Evolutionary conservation across 495 filamentous ascomycete genomes (phyloP), one percentile per base, ranked within the genome.

Genomic region (Penicillium salamii): DNA sequence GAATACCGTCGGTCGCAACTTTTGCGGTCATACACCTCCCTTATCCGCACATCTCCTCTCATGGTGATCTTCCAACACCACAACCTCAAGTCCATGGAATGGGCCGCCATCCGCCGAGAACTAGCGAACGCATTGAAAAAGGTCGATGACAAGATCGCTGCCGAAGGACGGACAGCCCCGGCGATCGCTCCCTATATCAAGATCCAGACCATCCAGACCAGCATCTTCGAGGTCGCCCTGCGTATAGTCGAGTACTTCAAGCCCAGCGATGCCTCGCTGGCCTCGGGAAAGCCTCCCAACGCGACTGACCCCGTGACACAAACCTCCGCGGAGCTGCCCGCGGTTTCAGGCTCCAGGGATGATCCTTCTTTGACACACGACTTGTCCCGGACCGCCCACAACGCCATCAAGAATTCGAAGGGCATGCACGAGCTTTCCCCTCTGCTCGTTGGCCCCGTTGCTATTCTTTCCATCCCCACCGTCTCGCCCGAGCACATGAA

Each of bases 1-100:
- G 86, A 95, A 55, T 81, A 84, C 62, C 88, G 93, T 53, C 95
- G 97, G 74, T 85, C 92, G n/a, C 92, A 97, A 67, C 85, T 98
- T 36, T 86, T 95, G 55, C 85, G 93, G 40, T 81, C 87, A 67
- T 98, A 98, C 74, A 92, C 91, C 49, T 95, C 95, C 7, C 78
- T 97, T 51, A 82, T 98, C 52, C 90, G 88, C 35, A 91, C 91
- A 31, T 84, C 88, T 14, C 91, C 93, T 37, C 70, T 97, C 19
- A 85, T 96, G 61, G 80, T 98, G 50, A 75, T 97, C 59, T 92
- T 98, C 78, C 92, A 97, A 70, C 93, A 97, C 78, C 96, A 91
- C 78, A 97, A 97, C 68, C 75, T 98, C 42, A 87, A 85, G 43
- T 83, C 91, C 4, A 74, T 77, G 33, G 93, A 98, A 79, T 96